Evolutionary conservation across 805 yeast genomes (phyloP).

Genomic region (Candida jianshihensis): DNA sequence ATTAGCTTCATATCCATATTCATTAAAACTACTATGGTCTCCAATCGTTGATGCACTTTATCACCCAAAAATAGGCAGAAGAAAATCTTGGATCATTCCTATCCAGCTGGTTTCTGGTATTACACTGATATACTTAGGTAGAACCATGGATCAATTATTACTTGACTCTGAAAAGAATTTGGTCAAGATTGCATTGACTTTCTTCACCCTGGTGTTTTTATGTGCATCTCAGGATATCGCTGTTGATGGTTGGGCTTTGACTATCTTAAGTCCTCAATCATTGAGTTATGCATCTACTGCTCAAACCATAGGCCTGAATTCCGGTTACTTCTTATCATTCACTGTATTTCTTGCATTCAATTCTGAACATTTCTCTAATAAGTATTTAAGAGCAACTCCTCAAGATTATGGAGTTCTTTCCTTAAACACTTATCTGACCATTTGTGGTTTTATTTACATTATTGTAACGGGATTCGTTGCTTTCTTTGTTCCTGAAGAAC

Average conservation of each 20-base stretch:
- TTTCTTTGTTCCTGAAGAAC: constrained; percentile 64
- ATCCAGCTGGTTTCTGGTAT: constrained; percentile 76
- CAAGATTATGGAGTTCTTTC: constrained; percentile 58
- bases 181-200: constrained; percentile 53
- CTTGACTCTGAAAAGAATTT: constrained; percentile 44
- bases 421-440: constrained; percentile 65
- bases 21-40: constrained; percentile 88
- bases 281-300: constrained; percentile 94
- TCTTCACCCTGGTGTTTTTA: constrained; percentile 71
- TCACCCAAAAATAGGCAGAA: constrained; percentile 59
- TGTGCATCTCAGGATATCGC: constrained; percentile 99
- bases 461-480: constrained; percentile 56
- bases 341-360: constrained; percentile 87
- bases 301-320: constrained; percentile 89
- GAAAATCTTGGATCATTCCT: constrained; percentile 93
- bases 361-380: constrained; percentile 89
- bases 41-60: constrained; percentile 91
- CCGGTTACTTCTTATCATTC: constrained; percentile 87
- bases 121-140: constrained; percentile 61
- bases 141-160: constrained; percentile 42
- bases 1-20: constrained; percentile 91
- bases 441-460: constrained; percentile 73
- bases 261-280: constrained; percentile 70
- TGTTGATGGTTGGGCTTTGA: constrained; percentile 98
- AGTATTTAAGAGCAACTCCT: constrained; percentile 62